These are phyloP conservation scores for Penicillium maclennaniae DNA, from an alignment of 495 filamentous ascomycete species.

Conservation along the genomic window DNA sequence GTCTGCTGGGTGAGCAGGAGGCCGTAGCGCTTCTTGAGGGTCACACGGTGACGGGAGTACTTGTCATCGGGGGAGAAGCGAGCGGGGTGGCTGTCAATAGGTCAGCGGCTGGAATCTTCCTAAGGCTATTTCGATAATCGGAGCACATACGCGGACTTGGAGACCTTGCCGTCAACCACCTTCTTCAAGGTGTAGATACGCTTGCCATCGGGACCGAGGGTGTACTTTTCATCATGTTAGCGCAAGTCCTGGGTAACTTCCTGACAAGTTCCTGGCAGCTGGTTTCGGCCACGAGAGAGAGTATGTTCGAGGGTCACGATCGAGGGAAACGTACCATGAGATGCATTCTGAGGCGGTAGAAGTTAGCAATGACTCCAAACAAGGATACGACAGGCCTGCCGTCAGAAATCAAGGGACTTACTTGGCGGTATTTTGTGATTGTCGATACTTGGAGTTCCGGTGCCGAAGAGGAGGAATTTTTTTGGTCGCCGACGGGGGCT, in stretches of 20 bases:
- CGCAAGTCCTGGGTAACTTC: neutral
- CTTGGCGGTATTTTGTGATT: slow-evolving; percentile 24
- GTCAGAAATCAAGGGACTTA: slow-evolving; percentile 15
- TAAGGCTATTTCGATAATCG: neutral
- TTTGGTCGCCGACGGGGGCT: slow-evolving; percentile 20
- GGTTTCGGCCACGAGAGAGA: slow-evolving; percentile 5
- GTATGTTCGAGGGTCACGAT: slow-evolving; percentile 2
- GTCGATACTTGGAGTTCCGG: slow-evolving; percentile 3
- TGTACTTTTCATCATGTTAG: slow-evolving; percentile 54
- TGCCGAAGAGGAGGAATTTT: slow-evolving; percentile 31
- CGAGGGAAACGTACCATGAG: slow-evolving; percentile 42
- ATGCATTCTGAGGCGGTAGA: slow-evolving; percentile 42
- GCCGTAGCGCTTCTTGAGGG: slow-evolving; percentile 86
- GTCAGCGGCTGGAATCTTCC: slow-evolving; percentile 1
- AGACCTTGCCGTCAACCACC: slow-evolving; percentile 66
- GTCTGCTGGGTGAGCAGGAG: slow-evolving; percentile 82
- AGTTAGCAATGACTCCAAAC: slow-evolving; percentile 15
- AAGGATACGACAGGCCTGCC: no score
- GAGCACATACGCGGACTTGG: slow-evolving; percentile 67
- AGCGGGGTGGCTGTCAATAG: slow-evolving; percentile 64
- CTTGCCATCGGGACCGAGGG: slow-evolving; percentile 70
- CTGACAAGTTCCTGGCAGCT: neutral
- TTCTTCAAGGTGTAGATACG: slow-evolving; percentile 72
- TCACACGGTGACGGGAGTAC: slow-evolving; percentile 89
- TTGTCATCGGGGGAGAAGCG: slow-evolving; percentile 97